Base-by-base conservation (phyloP, 495 filamentous ascomycete genomes). In the Hypoxylon rickii region DNA sequence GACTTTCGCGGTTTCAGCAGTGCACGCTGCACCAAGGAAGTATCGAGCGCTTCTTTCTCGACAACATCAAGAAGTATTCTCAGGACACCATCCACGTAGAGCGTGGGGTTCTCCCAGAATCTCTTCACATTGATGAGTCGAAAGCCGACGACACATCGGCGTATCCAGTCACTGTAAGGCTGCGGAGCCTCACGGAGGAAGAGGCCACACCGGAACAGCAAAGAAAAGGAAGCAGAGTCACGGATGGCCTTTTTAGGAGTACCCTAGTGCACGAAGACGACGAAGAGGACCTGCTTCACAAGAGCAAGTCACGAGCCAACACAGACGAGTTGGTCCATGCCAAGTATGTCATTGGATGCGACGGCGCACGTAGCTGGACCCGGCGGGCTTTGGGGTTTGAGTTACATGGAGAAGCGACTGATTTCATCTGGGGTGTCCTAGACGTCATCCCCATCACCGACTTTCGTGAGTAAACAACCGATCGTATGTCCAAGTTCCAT, bases 291-390 rank as follows among this genome's bases (percentile, higher is more conserved):
- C 60, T 84, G 12, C 64, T 78, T 10, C 66, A 65, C 39, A 55
- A 54, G 24, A 64, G 65, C 51, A 46, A 51, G 18, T 70, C 73
- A 21, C 67, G 69, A 12, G 63, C 21, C 70, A 85, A 64, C 33
- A 84, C 55, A 53, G 62, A 52, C 8, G 72, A 73, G 26, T 16
- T 26, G 1, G 72, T 89, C 3, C 75, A 69, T 17, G 79, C 85
- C 7, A 88, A 86, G 61, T 89, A 87, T 62, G 70, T 90, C 51
- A 76, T 89, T 3, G 87, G 86, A 3, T 86, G 83, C 33, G 87
- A 90, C 64, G 86, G 86, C 1, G 86, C 86, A 3, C 86, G 83
- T 44, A 83, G 80, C 18, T 83, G 79, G 72, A 81, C 84, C 7
- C 72, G 87, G 10, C 75, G 76, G 43, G 76, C 82, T 37, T 74